Conservation (phyloP, 2,329 filamentous ascomycete species). For the Tricladium varicosporioides region DNA sequence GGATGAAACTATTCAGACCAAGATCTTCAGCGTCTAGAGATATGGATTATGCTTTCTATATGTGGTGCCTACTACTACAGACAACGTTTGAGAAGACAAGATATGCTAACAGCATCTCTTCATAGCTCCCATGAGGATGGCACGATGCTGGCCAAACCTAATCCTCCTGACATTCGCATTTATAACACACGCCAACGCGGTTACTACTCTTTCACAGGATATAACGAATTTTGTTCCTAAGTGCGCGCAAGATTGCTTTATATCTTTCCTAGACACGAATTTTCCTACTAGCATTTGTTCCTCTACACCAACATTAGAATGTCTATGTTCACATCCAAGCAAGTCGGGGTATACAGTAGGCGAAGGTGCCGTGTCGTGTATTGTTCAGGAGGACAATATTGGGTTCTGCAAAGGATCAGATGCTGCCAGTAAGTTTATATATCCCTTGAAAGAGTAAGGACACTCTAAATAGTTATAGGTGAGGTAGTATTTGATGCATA, state of each 20-base stretch:
- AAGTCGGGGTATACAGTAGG: constrained; percentile 64
- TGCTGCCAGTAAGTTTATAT: constrained; percentile 19
- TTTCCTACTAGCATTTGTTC: constrained; percentile 52
- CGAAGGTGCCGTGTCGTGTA: constrained; percentile 69
- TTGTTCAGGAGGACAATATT: constrained; percentile 50
- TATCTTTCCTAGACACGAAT: constrained; percentile 60
- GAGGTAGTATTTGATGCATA: constrained; percentile 50
- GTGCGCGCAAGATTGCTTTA: constrained; percentile 61
- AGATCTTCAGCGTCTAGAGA: background rate
- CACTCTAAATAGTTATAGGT: constrained; percentile 31
- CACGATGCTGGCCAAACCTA: constrained; percentile 31
- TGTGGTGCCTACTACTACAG: constrained; percentile 1
- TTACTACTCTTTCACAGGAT: constrained; percentile 25
- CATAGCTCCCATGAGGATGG: constrained; percentile 31
- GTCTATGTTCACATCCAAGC: constrained; percentile 61
- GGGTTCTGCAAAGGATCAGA: constrained; percentile 52
- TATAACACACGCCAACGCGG: constrained; percentile 20
- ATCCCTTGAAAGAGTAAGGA: background rate
- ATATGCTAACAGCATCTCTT: constrained; percentile 20
- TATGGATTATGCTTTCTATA: constrained; percentile 1
- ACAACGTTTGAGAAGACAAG: constrained; percentile 5
- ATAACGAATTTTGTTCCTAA: constrained; percentile 31
- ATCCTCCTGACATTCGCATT: constrained; percentile 29
- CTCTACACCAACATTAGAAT: constrained; percentile 52
- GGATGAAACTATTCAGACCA: constrained; percentile 11